Evolutionary conservation across 176 grass and related monocot species (phyloP).

Genomic region (Carex cristatella): DNA sequence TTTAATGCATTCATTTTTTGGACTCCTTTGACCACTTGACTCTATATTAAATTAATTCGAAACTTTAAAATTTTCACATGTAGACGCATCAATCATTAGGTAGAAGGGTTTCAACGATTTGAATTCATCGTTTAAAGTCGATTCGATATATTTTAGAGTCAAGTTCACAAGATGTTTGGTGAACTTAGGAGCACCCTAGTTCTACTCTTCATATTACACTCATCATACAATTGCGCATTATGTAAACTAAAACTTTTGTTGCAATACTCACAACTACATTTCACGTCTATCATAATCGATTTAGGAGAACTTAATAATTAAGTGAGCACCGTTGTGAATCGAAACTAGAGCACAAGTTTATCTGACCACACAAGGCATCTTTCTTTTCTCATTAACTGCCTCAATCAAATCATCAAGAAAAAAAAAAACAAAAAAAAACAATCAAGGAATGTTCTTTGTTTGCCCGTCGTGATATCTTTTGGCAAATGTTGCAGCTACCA

Average conservation of each 20-base stretch:
- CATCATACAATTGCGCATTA: background rate
- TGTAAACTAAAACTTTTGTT: background rate
- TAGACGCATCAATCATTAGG: too few relatives aligned
- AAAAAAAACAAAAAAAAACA: background rate
- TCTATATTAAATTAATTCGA: too few relatives aligned
- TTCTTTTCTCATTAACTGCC: background rate
- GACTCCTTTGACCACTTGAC: too few relatives aligned
- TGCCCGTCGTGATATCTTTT: constrained; percentile 30
- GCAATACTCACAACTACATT: background rate
- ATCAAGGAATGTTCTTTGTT: constrained; percentile 3
- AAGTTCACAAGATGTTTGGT: too few relatives aligned
- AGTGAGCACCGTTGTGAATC: background rate
- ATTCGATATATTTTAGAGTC: too few relatives aligned
- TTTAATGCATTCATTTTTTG: too few relatives aligned
- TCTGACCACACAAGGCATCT: background rate
- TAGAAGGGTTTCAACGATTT: too few relatives aligned
- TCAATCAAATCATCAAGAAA: background rate
- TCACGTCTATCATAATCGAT: background rate
- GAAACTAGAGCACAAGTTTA: background rate
- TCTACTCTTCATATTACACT: too few relatives aligned
- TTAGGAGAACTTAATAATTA: background rate
- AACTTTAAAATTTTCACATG: too few relatives aligned
- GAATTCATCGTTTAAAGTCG: too few relatives aligned
- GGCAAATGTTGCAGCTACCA: constrained; percentile 79
- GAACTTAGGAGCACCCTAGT: too few relatives aligned